Evolutionary conservation across 345 rosid genomes (phyloP).

Genomic region (Gossypium thurberi): DNA sequence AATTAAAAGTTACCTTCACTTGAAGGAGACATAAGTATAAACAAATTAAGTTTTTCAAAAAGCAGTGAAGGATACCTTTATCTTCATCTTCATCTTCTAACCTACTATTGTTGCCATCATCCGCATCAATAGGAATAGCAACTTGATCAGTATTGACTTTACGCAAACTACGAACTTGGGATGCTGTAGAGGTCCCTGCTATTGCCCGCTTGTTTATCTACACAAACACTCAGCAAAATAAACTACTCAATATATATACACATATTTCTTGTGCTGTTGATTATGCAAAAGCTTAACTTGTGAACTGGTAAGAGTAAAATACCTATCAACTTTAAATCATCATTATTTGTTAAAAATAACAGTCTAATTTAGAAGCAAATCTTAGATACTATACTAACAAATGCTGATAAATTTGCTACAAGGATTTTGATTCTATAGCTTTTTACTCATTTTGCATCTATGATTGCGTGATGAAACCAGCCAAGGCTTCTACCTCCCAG

Average conservation of each 20-base stretch:
- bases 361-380: background rate
- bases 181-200: slow-evolving; percentile 47
- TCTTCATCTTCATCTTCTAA: slow-evolving; percentile 90
- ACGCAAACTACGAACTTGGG: slow-evolving; percentile 83
- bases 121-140: slow-evolving; percentile 71
- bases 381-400: background rate
- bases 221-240: slow-evolving; percentile 16
- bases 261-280: background rate
- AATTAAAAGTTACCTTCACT: background rate
- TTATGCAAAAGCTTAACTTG: background rate
- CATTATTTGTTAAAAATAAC: background rate
- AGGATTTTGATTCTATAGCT: background rate
- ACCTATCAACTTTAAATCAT: background rate
- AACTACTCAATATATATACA: background rate
- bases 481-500: background rate
- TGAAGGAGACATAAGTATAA: background rate
- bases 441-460: background rate
- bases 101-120: slow-evolving; percentile 32
- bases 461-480: background rate
- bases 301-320: background rate
- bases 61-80: slow-evolving; percentile 46
- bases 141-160: slow-evolving; percentile 86
- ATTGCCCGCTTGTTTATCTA: slow-evolving; percentile 71
- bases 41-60: background rate
- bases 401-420: background rate